Evolutionary conservation across 192 early-diverging fungal genomes (phyloP), one percentile per base, ranked within the genome.

Genomic region (Gonapodya sp.): DNA sequence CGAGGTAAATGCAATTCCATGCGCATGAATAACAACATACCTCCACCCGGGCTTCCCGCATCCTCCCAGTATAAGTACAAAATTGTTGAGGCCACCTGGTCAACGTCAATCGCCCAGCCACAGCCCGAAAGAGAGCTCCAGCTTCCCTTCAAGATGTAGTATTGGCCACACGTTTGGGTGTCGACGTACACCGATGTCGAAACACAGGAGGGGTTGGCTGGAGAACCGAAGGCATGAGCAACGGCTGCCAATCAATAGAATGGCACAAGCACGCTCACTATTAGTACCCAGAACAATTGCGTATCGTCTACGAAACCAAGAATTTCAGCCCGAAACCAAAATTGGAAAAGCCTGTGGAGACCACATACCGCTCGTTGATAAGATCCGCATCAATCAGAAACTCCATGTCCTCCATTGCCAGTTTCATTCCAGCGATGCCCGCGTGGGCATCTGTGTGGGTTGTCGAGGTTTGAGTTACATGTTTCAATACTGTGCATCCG

Each of bases 11-110:
- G n/a, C n/a, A n/a, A n/a, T n/a, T n/a, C n/a, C n/a, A n/a, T n/a
- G n/a, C n/a, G n/a, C n/a, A n/a, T n/a, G n/a, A n/a, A n/a, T 16
- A 24, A 24, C 46, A 24, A 64, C 46, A 16, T 24, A 64, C 46
- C 46, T 64, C 46, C 46, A 24, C 46, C 46, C 24, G 46, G 46
- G 24, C 24, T 64, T 64, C 46, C 46, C 8, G 46, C 46, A 64
- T 64, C 46, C 46, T 64, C 46, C 46, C 46, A 64, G 24, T 64
- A 64, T 64, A 64, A 64, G 46, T 64, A 64, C 46, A 64, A 64
- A 64, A 64, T 64, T 16, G 8, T 64, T 24, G 46, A 16, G 24
- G 46, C 46, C 8, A 64, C 46, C 46, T 64, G 46, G 46, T 64
- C 24, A 24, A 64, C 46, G 24, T 64, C 46, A 64, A 64, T 24